Evolutionary conservation across 1,284 basidiomycete genomes (phyloP).

Genomic region (Cyathus olla): DNA sequence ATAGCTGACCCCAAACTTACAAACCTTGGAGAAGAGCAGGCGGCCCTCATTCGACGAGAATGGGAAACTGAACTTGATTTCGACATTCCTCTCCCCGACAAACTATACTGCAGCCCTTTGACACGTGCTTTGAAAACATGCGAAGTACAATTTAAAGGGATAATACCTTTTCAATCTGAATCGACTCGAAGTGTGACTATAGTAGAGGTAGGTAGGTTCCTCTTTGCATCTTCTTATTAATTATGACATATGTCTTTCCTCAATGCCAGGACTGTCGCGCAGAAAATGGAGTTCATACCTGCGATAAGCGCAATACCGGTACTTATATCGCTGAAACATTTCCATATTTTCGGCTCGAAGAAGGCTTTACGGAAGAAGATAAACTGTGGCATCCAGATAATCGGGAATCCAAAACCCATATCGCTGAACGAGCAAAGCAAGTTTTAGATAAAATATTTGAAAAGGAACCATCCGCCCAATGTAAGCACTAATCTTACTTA

Average conservation of each 20-base stretch:
- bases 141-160: slow-evolving; percentile 68
- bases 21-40: slow-evolving; percentile 73
- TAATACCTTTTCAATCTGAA: slow-evolving; percentile 33
- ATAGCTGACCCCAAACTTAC: slow-evolving; percentile 85
- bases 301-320: slow-evolving; percentile 72
- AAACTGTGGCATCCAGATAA: slow-evolving; percentile 72
- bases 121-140: slow-evolving; percentile 80
- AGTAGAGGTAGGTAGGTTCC: slow-evolving; percentile 57
- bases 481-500: slow-evolving; percentile 18
- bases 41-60: slow-evolving; percentile 58
- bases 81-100: slow-evolving; percentile 71
- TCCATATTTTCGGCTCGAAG: slow-evolving; percentile 74
- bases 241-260: no score
- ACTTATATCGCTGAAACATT: slow-evolving; percentile 67
- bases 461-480: slow-evolving; percentile 36
- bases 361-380: slow-evolving; percentile 79
- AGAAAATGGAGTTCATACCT: slow-evolving; percentile 78
- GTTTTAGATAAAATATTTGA: slow-evolving; percentile 77
- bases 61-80: slow-evolving; percentile 69
- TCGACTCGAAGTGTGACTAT: slow-evolving; percentile 44
- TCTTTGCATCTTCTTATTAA: no score
- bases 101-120: slow-evolving; percentile 80
- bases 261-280: slow-evolving; percentile 70
- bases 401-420: slow-evolving; percentile 72
- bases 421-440: slow-evolving; percentile 61